These are phyloP conservation scores for Aspergillus sclerotioniger DNA, from an alignment of 495 filamentous ascomycete genomes.

Conservation along the genomic window DNA sequence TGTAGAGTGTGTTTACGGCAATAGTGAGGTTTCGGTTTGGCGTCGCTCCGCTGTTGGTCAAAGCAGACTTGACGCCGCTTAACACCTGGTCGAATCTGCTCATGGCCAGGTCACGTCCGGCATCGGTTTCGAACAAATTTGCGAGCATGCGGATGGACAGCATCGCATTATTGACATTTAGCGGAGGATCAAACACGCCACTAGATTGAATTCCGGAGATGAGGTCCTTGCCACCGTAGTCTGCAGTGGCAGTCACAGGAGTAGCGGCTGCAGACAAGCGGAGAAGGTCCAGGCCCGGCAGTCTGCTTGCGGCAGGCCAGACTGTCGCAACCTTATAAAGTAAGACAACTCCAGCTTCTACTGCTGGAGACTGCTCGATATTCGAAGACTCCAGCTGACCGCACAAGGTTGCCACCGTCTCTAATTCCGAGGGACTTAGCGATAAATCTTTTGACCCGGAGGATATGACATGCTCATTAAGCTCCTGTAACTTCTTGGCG, in stretches of 20 bases:
- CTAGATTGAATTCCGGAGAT: constrained; percentile 43
- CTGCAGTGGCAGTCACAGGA: constrained; percentile 57
- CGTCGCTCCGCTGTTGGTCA: constrained; percentile 42
- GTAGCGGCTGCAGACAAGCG: constrained; percentile 70
- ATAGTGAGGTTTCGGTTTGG: constrained; percentile 79
- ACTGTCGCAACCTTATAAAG: constrained; percentile 64
- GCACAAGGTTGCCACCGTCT: constrained; percentile 52
- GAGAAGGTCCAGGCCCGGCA: constrained; percentile 83
- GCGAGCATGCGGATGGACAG: constrained; percentile 75
- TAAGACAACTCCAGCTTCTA: constrained; percentile 52
- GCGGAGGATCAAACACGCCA: constrained; percentile 55
- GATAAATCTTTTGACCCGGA: constrained; percentile 70
- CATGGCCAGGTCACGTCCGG: constrained; percentile 63
- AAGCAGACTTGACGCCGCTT: constrained; percentile 44
- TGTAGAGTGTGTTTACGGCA: constrained; percentile 75
- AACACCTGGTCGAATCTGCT: constrained; percentile 58
- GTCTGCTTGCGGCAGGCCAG: constrained; percentile 75
- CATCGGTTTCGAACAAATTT: constrained; percentile 80
- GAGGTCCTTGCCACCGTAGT: constrained; percentile 54
- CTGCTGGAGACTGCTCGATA: constrained; percentile 31
- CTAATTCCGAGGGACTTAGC: constrained; percentile 68
- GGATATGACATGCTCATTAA: constrained; percentile 65
- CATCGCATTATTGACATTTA: constrained; percentile 76
- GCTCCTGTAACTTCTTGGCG: constrained; percentile 67
- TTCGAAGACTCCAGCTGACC: constrained; percentile 55